Conservation (phyloP, 192 early-diverging fungal species). For the Podila verticillata region DNA sequence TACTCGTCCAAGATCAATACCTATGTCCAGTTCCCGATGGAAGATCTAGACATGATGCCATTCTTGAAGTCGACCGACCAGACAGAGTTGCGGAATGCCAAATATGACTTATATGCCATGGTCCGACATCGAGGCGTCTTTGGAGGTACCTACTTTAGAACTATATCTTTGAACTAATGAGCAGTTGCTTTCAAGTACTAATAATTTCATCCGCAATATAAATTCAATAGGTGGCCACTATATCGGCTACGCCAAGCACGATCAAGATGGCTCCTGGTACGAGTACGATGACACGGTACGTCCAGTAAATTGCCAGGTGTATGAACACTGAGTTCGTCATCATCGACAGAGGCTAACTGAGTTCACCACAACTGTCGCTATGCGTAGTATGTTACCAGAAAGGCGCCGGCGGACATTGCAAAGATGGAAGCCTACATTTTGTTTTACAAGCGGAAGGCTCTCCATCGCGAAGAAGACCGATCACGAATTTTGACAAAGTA, state of each 20-base stretch:
- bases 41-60: constrained; percentile 54
- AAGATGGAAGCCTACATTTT: constrained; percentile 54
- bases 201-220: background rate
- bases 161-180: too few species aligned
- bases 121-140: constrained; percentile 50
- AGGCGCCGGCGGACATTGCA: constrained; percentile 42
- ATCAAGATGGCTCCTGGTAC: constrained; percentile 47
- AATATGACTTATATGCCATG: constrained; percentile 53
- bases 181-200: too few species aligned
- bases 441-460: constrained; percentile 41
- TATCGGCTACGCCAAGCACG: constrained; percentile 52
- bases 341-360: background rate
- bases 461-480: constrained; percentile 44
- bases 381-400: constrained; percentile 49
- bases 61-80: constrained; percentile 44
- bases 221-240: constrained; percentile 48
- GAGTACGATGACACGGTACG: constrained; percentile 59
- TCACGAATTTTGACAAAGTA: constrained; percentile 33
- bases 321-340: background rate
- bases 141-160: constrained; percentile 20
- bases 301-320: background rate
- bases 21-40: constrained; percentile 55
- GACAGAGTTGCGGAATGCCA: constrained; percentile 30
- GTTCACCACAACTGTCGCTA: background rate
- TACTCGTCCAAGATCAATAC: constrained; percentile 57